phyloP scores from a whole-genome alignment of 257 asterid species.

The Rhazya stricta region DNA sequence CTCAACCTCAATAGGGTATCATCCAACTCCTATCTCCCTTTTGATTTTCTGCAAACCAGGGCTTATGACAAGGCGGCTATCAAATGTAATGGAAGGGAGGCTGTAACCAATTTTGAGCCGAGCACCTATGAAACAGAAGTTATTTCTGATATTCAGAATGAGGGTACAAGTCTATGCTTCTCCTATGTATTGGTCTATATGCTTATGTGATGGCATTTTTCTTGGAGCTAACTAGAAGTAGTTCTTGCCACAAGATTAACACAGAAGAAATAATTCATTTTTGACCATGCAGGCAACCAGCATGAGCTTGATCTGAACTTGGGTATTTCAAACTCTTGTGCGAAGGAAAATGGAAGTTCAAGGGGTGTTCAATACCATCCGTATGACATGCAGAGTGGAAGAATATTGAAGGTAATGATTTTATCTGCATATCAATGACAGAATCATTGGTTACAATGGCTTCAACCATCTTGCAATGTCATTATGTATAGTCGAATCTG shows the following conservation, averaged over 20 bases:
- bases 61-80: conserved; percentile 79
- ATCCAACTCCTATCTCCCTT: conserved; percentile 31
- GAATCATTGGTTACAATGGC: background rate
- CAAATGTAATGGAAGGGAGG: conserved; percentile 62
- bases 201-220: background rate
- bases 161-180: conserved; percentile 24
- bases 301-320: conserved; percentile 63
- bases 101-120: conserved; percentile 70
- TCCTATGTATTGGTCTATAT: background rate
- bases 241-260: background rate
- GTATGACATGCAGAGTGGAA: conserved; percentile 35
- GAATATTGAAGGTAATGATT: conserved; percentile 31
- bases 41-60: conserved; percentile 42
- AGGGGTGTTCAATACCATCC: conserved; percentile 38
- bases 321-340: conserved; percentile 53
- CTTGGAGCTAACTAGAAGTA: background rate
- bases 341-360: conserved; percentile 37
- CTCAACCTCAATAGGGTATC: conserved; percentile 24
- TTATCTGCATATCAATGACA: background rate
- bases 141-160: conserved; percentile 21
- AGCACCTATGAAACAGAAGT: conserved; percentile 41
- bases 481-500: background rate
- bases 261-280: background rate
- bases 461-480: background rate
- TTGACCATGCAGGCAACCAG: conserved; percentile 29